Evolutionary conservation across 352 stramenopile genomes (phyloP).

Genomic region (Phytopythium vexans): DNA sequence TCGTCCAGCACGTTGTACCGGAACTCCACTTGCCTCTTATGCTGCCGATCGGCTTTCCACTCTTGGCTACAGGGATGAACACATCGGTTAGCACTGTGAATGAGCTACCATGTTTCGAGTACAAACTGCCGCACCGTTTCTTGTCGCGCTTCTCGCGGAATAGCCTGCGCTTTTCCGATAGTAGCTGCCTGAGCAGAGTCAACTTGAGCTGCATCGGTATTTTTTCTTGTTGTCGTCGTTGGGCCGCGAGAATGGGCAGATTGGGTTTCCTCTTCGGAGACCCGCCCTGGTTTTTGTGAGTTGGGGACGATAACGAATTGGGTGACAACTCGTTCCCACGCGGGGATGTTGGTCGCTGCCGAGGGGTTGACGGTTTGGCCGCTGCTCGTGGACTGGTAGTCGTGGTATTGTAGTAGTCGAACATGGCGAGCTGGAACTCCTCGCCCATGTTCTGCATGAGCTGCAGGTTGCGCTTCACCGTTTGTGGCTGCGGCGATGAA

Average conservation of each 20-base stretch:
- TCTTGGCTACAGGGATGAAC: constrained; percentile 24
- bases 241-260: background rate
- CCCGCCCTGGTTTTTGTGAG: too few relatives aligned
- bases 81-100: too few relatives aligned
- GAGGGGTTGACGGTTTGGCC: background rate
- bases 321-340: too few relatives aligned
- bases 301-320: too few relatives aligned
- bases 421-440: constrained; percentile 57
- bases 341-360: too few relatives aligned
- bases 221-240: constrained; percentile 23
- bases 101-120: background rate
- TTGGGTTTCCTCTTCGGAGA: too few relatives aligned
- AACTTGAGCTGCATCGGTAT: constrained; percentile 54
- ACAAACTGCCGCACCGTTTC: constrained; percentile 14
- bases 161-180: constrained; percentile 57
- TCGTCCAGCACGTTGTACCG: constrained; percentile 73
- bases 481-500: constrained; percentile 1
- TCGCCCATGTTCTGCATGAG: constrained; percentile 41
- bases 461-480: constrained; percentile 22
- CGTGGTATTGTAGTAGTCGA: constrained; percentile 45
- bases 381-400: background rate
- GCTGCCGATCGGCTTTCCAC: constrained; percentile 43
- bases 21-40: constrained; percentile 55
- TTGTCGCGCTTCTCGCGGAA: constrained; percentile 42
- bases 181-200: constrained; percentile 40